These are phyloP conservation scores for Iberis amara DNA, from an alignment of 441 rosid genomes.

Conservation along the genomic window DNA sequence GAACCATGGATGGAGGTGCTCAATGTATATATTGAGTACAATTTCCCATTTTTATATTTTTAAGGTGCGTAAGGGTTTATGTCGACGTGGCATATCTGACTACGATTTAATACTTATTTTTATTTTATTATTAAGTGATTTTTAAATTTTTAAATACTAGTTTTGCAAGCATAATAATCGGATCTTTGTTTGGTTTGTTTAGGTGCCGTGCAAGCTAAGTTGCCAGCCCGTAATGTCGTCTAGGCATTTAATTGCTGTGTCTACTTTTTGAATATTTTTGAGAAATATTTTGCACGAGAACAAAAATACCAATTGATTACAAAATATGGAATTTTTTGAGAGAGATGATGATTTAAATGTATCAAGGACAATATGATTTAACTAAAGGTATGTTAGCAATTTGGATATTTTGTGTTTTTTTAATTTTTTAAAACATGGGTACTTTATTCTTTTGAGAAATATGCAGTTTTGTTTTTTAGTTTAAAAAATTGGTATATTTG, in stretches of 20 bases:
- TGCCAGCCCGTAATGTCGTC: constrained; percentile 25
- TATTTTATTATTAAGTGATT: neutral
- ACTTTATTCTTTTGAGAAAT: no score
- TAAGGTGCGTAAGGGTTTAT: constrained; percentile 12
- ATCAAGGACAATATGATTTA: no score
- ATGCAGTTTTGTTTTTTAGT: no score
- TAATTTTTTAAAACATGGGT: no score
- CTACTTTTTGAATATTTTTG: neutral
- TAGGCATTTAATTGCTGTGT: constrained; percentile 10
- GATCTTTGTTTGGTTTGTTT: constrained; percentile 32
- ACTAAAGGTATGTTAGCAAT: no score
- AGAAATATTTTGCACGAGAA: neutral
- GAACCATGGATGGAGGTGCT: no score
- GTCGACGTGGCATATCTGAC: constrained; percentile 28
- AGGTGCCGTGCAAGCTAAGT: constrained; percentile 30
- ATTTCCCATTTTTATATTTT: no score
- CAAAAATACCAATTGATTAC: no score
- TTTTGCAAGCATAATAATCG: constrained; percentile 27
- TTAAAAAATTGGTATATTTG: no score
- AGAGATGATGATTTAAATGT: neutral
- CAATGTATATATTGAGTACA: no score
- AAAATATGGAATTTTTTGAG: no score
- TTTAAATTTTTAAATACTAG: neutral
- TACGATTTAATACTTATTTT: neutral
- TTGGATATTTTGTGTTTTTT: no score